phyloP scores from a whole-genome alignment of 352 stramenopile species.

The Globisporangium barbulae region DNA sequence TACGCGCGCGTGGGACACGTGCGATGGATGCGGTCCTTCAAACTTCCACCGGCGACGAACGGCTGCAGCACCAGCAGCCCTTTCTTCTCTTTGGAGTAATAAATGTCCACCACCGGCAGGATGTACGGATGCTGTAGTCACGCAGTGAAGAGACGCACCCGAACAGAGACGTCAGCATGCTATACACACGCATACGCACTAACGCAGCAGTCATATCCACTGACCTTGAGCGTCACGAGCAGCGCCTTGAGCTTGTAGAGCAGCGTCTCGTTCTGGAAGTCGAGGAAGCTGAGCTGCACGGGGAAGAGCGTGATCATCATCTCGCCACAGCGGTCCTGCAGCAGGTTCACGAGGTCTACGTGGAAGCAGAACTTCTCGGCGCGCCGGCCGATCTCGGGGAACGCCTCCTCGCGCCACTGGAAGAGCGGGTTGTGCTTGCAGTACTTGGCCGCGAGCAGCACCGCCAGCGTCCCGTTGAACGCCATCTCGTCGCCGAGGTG shows the following conservation, averaged over 20 bases:
- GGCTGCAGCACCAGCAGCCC: conserved; percentile 66
- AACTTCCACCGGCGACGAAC: conserved; percentile 43
- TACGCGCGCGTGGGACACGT: conserved; percentile 36
- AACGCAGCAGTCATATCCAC: not conserved
- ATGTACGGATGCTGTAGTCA: conserved; percentile 54
- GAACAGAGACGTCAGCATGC: not conserved
- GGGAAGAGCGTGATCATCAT: conserved; percentile 66
- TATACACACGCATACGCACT: not conserved
- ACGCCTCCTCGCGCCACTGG: conserved; percentile 62
- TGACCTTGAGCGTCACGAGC: conserved; percentile 70
- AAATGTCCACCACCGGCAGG: conserved; percentile 60
- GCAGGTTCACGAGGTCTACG: conserved; percentile 68
- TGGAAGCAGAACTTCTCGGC: conserved; percentile 68
- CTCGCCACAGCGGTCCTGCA: conserved; percentile 43
- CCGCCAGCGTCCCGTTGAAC: conserved; percentile 58
- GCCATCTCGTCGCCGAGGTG: conserved; percentile 5
- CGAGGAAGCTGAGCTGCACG: conserved; percentile 47
- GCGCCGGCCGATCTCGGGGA: conserved; percentile 51
- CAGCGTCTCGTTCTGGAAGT: conserved; percentile 51
- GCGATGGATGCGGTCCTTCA: conserved; percentile 67
- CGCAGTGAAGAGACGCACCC: not conserved
- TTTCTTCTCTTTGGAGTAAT: conserved; percentile 65
- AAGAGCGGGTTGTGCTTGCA: conserved; percentile 69
- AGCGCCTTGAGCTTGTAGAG: conserved; percentile 75
- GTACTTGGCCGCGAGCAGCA: conserved; percentile 75